Conservation (phyloP, 331 rosid species). For the Malus hybrid region DNA sequence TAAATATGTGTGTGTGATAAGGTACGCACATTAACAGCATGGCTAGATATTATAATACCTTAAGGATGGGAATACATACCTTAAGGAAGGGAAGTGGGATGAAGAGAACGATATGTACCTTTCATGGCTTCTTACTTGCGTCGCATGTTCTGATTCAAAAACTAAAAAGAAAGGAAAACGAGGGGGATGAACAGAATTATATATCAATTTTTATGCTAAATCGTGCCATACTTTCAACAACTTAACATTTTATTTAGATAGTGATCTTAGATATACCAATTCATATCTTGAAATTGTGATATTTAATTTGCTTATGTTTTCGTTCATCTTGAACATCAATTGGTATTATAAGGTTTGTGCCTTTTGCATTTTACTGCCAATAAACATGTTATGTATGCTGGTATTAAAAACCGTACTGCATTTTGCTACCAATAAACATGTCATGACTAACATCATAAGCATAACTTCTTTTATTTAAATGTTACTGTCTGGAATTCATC, state of each 20-base stretch:
- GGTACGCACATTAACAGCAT: neutral
- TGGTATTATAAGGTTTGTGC: neutral
- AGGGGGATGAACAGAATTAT: neutral
- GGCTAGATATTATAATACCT: neutral
- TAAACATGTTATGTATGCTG: neutral
- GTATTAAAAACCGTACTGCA: neutral
- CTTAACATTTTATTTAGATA: neutral
- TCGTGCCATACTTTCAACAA: neutral
- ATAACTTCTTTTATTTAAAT: neutral
- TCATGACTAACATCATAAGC: too few species aligned
- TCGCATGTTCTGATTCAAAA: too few species aligned
- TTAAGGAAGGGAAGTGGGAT: neutral
- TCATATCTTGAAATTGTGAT: too few species aligned
- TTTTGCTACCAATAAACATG: too few species aligned
- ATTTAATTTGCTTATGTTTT: neutral
- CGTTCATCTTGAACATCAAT: neutral
- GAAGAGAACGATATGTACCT: neutral
- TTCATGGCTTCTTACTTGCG: neutral
- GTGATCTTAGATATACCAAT: too few species aligned
- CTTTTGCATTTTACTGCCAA: neutral
- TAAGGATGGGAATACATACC: neutral
- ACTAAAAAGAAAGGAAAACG: neutral
- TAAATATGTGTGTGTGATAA: neutral
- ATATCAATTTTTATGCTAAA: neutral
- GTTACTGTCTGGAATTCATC: neutral